Evolutionary conservation across 371 early-diverging fungal species (phyloP), one percentile per base, ranked within the genome.

Genomic region (Mucor indicus): DNA sequence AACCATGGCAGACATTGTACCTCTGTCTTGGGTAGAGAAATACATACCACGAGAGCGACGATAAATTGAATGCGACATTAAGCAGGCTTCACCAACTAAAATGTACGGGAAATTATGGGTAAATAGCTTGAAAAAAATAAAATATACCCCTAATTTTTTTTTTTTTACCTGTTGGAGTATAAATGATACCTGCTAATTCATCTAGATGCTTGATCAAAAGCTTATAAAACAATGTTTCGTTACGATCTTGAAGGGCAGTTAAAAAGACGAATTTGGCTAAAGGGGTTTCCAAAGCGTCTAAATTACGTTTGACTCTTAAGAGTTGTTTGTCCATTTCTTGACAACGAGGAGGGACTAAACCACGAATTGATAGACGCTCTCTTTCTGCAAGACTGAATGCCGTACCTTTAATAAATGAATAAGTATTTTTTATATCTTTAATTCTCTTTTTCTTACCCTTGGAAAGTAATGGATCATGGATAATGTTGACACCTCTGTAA

Each of bases 271-370:
- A 80, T 55, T 84, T 82, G 22, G 73, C 64, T 15, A 84, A 63
- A 13, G 80, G 80, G 8, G 78, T 77, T 27, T 67, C 63, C 49
- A 74, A 79, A 27, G 72, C 76, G 47, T 79, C 79, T 46, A 84
- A 57, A 50, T 84, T 81, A 25, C 77, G 72, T 36, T 80, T 79
- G 30, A 81, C 71, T 39, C 84, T 69, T 21, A 75, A 59, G 27
- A 82, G 55, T 51, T 84, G 84, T 44, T 75, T 79, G 22, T 81
- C 80, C 80, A 84, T 81, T 43, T 80, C 80, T 60, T 82, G 81
- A 25, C 76, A 70, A 27, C 84, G 74, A 55, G 81, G 82, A 25
- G 84, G 84, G 3, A 82, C 82, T 4, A 84, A 64, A 9, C 84
- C 84, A 62, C 84, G 82, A 38, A 84, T 74, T 13, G 81, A 77